Evolutionary conservation across 495 filamentous ascomycete species (phyloP).

Genomic region (Xylaria castorea): DNA sequence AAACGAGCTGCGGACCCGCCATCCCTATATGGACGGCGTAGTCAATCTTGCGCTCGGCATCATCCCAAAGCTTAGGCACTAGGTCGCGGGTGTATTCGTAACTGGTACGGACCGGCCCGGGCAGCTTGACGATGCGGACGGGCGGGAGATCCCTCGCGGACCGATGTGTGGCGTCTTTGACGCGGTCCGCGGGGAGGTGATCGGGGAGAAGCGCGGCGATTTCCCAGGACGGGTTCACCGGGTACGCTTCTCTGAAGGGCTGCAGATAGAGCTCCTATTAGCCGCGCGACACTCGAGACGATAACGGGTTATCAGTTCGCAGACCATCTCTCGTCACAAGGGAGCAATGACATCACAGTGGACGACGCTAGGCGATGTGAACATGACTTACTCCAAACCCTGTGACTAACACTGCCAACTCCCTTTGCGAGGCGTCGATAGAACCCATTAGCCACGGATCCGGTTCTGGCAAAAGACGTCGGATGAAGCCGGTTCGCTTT

Average conservation of each 20-base stretch:
- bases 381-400: conserved; percentile 70
- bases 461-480: neutral
- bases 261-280: conserved; percentile 38
- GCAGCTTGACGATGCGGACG: conserved; percentile 70
- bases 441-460: conserved; percentile 45
- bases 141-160: conserved; percentile 47
- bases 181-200: conserved; percentile 57
- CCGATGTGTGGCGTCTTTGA: conserved; percentile 40
- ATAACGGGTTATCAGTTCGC: neutral
- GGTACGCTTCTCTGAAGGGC: conserved; percentile 70
- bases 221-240: conserved; percentile 75
- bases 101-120: conserved; percentile 69
- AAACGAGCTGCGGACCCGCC: conserved; percentile 71
- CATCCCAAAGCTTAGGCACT: conserved; percentile 67
- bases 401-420: conserved; percentile 73
- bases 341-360: conserved; percentile 15
- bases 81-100: conserved; percentile 68
- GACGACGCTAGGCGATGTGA: conserved; percentile 12
- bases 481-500: neutral
- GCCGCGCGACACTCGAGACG: neutral
- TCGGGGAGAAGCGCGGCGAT: conserved; percentile 62
- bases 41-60: conserved; percentile 58
- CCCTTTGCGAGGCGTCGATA: conserved; percentile 43
- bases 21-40: conserved; percentile 81
- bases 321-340: neutral